phyloP scores from a whole-genome alignment of 176 grass and related monocot genomes.

The Zoysia pacifica region DNA sequence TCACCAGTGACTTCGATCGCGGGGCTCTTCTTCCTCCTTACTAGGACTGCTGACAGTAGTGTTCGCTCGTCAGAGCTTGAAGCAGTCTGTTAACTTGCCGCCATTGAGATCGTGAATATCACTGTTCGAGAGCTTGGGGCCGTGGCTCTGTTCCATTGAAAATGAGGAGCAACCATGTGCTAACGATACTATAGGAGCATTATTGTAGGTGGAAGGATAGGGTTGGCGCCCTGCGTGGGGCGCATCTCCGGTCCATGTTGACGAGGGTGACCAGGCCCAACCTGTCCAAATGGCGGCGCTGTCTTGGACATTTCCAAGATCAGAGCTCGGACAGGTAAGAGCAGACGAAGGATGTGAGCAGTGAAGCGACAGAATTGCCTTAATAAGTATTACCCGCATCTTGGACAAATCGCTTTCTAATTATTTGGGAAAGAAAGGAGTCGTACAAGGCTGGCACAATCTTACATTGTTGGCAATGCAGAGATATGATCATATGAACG shows the following conservation, averaged over 20 bases:
- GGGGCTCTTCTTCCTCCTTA: neutral
- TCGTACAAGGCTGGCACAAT: too few species aligned
- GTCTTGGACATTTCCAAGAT: neutral
- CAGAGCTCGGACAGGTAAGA: slow-evolving; percentile 30
- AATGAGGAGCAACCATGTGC: slow-evolving; percentile 16
- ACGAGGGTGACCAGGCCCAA: neutral
- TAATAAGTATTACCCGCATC: neutral
- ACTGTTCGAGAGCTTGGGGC: neutral
- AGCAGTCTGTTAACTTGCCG: neutral
- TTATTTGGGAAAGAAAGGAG: too few species aligned
- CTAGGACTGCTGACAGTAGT: neutral
- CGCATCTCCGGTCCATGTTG: neutral
- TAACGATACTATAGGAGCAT: neutral
- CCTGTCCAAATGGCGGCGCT: neutral
- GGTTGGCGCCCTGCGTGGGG: neutral
- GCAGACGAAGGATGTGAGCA: neutral
- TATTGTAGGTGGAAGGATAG: neutral
- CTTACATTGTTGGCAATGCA: too few species aligned
- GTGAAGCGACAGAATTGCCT: neutral
- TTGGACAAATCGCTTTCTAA: neutral
- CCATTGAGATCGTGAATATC: neutral
- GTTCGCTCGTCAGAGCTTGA: neutral
- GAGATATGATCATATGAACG: neutral
- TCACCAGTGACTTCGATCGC: neutral
- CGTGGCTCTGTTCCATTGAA: neutral